Conservation (phyloP, 2,329 filamentous ascomycete genomes). For the Fusarium pseudonygamai region DNA sequence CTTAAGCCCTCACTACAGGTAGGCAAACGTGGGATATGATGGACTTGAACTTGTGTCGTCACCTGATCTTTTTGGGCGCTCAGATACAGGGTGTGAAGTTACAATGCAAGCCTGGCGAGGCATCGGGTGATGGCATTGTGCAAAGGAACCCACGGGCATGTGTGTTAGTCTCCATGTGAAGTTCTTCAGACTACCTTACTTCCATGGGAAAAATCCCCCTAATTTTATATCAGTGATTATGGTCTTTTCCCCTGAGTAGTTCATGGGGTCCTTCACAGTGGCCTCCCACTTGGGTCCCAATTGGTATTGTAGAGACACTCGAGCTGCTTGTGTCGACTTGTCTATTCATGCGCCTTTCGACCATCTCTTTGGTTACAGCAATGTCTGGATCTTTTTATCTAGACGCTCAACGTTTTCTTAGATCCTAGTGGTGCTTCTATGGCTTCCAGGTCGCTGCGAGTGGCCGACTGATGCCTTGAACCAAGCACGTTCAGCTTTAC, state of each 20-base stretch:
- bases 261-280: neutral
- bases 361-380: neutral
- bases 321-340: neutral
- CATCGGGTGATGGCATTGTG: no score
- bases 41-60: neutral
- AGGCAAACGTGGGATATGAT: accelerated
- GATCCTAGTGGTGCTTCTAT: neutral
- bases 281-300: neutral
- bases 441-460: no score
- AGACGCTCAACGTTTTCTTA: accelerated
- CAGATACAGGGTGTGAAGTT: no score
- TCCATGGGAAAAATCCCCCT: accelerated
- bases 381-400: accelerated
- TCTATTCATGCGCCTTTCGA: neutral
- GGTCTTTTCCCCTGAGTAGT: neutral
- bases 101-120: neutral
- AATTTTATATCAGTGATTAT: no score
- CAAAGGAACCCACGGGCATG: neutral
- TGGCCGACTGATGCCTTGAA: no score
- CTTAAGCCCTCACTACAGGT: accelerated
- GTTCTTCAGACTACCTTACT: neutral
- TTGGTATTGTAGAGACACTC: neutral
- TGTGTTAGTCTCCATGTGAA: neutral
- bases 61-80: no score
- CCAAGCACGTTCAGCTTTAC: neutral